Evolutionary conservation across 805 yeast species (phyloP).

Genomic region (Zygosaccharomyces siamensis): DNA sequence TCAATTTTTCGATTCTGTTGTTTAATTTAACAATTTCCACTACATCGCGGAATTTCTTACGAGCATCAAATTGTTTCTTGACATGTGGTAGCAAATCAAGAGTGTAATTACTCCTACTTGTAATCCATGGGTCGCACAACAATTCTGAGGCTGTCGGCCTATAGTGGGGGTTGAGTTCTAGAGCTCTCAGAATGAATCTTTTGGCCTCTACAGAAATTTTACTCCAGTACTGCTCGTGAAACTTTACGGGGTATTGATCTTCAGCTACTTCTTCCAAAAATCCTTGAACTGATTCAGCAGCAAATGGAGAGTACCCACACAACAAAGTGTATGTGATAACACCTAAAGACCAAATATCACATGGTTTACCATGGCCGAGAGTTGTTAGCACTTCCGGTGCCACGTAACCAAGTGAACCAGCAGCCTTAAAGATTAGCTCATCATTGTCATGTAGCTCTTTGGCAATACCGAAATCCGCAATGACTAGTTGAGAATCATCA

Average conservation of each 20-base stretch:
- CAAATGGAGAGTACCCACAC: constrained; percentile 89
- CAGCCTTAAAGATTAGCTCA: constrained; percentile 62
- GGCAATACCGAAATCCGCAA: constrained; percentile 97
- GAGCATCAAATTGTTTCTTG: constrained; percentile 77
- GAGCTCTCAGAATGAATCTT: constrained; percentile 63
- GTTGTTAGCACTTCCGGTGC: constrained; percentile 89
- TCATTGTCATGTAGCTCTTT: constrained; percentile 57
- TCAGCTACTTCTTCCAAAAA: constrained; percentile 73
- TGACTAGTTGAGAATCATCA: constrained; percentile 66
- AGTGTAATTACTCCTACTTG: constrained; percentile 41
- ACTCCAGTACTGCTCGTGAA: constrained; percentile 85
- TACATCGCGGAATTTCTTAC: constrained; percentile 77
- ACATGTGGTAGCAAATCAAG: constrained; percentile 77
- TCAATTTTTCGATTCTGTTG: constrained; percentile 70
- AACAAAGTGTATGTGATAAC: constrained; percentile 85
- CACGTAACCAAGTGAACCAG: constrained; percentile 94
- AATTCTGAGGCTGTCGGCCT: constrained; percentile 68
- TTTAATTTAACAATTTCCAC: constrained; percentile 78
- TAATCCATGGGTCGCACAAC: constrained; percentile 73
- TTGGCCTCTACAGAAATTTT: constrained; percentile 77
- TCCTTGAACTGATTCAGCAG: constrained; percentile 76
- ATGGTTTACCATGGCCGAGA: constrained; percentile 88
- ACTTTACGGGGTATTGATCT: constrained; percentile 69
- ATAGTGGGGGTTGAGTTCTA: constrained; percentile 60
- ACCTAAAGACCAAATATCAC: constrained; percentile 95